A percentile compares a stretch with the other conserved stretches of the same genome.
phyloP scores from a whole-genome alignment of 805 yeast genomes.

The Starmerella potacharoeniae region DNA sequence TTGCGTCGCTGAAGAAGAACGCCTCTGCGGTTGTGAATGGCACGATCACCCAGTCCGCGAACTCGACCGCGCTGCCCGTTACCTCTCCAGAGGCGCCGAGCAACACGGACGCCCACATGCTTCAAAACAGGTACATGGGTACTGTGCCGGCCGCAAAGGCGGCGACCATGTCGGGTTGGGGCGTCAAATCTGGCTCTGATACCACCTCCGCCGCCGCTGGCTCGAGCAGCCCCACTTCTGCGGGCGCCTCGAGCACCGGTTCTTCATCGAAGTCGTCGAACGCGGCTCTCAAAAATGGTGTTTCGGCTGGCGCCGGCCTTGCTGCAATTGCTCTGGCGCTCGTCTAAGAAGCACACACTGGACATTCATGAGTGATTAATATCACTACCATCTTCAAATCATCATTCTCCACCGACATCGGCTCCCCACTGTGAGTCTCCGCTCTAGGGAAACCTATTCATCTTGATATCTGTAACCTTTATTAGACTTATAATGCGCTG shows the following conservation, averaged over 20 bases:
- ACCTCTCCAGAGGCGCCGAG: slow-evolving; percentile 4
- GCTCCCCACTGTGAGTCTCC: too few species aligned
- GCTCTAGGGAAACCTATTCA: too few species aligned
- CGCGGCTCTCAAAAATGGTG: neutral
- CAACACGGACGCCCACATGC: neutral
- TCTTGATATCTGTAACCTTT: too few species aligned
- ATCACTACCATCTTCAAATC: neutral
- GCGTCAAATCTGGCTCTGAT: too few species aligned
- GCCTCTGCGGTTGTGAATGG: slow-evolving; percentile 12
- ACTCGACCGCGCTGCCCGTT: neutral
- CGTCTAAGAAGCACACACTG: neutral
- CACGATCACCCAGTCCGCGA: neutral
- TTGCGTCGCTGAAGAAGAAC: slow-evolving; percentile 8
- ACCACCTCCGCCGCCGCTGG: too few species aligned
- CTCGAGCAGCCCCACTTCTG: neutral
- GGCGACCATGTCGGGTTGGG: slow-evolving; percentile 4
- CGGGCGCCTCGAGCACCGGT: slow-evolving; percentile 2
- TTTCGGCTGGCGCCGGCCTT: neutral
- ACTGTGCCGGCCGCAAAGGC: slow-evolving; percentile 11
- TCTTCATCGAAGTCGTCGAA: neutral
- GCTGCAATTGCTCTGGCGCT: neutral
- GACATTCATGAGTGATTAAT: neutral
- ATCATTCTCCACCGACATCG: neutral
- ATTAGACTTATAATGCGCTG: too few species aligned
- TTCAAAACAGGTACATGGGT: slow-evolving; percentile 15